These are phyloP conservation scores for Ceratobasidium sp. DNA, from an alignment of 1,284 basidiomycete genomes.

Conservation along the genomic window DNA sequence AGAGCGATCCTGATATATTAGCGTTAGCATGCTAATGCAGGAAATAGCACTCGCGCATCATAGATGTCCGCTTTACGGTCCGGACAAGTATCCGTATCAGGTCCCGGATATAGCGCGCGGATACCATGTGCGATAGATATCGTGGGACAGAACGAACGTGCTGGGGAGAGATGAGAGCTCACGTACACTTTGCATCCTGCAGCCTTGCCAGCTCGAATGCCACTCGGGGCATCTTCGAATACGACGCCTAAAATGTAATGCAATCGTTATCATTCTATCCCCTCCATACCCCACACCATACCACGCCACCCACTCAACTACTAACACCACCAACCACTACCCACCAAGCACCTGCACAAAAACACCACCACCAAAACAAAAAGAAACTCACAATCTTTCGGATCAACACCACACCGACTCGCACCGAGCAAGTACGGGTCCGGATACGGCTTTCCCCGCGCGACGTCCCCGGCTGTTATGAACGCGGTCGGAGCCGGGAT, in stretches of 20 bases:
- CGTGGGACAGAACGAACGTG: neutral
- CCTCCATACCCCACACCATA: no score
- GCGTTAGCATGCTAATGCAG: no score
- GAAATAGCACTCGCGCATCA: no score
- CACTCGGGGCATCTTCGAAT: slow-evolving; percentile 49
- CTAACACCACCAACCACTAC: neutral
- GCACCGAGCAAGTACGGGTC: slow-evolving; percentile 50
- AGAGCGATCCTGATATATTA: slow-evolving; percentile 12
- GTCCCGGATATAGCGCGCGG: slow-evolving; percentile 41
- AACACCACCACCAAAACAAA: neutral
- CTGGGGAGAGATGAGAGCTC: neutral
- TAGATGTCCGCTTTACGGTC: no score
- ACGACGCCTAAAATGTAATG: slow-evolving; percentile 43
- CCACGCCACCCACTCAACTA: neutral
- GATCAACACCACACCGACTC: slow-evolving; percentile 46
- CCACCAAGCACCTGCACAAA: neutral
- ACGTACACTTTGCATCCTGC: slow-evolving; percentile 46
- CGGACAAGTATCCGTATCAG: slow-evolving; percentile 11
- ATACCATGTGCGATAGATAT: slow-evolving; percentile 27
- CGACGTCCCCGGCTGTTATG: slow-evolving; percentile 44
- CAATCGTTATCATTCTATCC: no score
- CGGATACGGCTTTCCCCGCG: slow-evolving; percentile 48
- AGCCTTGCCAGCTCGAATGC: slow-evolving; percentile 48
- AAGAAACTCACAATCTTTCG: slow-evolving; percentile 37
- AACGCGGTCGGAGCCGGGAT: slow-evolving; percentile 43